Evolutionary conservation across 805 yeast species (phyloP), one percentile per base, ranked within the genome.

Genomic region (Sugiyamaella americana): DNA sequence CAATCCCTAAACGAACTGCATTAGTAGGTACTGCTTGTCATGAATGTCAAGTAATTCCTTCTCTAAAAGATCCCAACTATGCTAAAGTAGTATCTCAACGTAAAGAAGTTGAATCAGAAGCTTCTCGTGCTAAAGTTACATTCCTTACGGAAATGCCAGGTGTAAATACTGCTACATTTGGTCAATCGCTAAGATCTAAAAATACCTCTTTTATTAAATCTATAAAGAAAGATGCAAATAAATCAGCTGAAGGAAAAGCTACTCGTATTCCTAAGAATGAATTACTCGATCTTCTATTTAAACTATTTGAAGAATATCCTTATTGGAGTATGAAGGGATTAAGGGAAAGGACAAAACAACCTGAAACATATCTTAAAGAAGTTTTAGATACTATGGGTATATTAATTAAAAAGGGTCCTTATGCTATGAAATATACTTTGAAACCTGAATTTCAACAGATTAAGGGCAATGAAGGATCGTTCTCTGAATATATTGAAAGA

Each of bases 291-390:
- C 69, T 86, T 55, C 69, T 93, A 56, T 93, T 93, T 78, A 76
- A 84, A 56, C 72, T 91, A 58, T 93, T 93, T 66, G 96, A 88
- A 65, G 94, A 89, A 63, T 87, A 84, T 64, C 97, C 91, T 62
- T 93, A 89, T 66, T 93, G 98, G 98, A 81, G 93, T 8, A 74
- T 93, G 74, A 88, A 88, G 66, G 96, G 96, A 35, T 72, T 93
- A 51, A 84, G 87, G 60, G 98, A 93, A 63, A 78, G 95, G 56
- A 88, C 97, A 2, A 82, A 83, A 58, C 98, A 93, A 71, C 98
- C 98, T 1, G 98, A 93, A 63, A 64, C 61, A 13, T 94, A 86
- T 63, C 71, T 93, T 53, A 87, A 89, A 61, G 96, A 89, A 62
- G 85, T 93, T 48, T 70, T 93, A 41, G 98, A 91, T 51, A 79